Evolutionary conservation across 2,329 filamentous ascomycete genomes (phyloP), one percentile per base, ranked within the genome.

Genomic region (Remersonia thermophila): DNA sequence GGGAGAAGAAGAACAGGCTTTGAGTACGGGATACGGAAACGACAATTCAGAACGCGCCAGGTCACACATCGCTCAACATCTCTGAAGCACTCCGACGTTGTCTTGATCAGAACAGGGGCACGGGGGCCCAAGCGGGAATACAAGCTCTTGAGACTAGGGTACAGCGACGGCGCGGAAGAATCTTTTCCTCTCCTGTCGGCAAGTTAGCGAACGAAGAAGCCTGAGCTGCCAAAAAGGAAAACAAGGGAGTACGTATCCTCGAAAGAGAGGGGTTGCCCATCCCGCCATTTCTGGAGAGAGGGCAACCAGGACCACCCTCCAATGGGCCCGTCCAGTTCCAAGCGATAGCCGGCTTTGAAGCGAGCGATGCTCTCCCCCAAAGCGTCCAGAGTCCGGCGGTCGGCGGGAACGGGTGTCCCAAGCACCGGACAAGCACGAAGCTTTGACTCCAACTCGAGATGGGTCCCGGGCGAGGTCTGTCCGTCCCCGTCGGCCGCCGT

Each of bases 371-470:
- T 40, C 44, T 39, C 42, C 33, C 32, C 41, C 30, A 39, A 41
- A 37, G 8, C 27, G 7, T 13, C 27, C 27, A 14, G 39, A 35
- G 27, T 30, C 35, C 27, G 9, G 9, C 20, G 9, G 20, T 23
- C 17, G 28, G 37, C 38, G 42, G 32, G 10, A 35, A 30, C 26
- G 33, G 11, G 11, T n/a, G 13, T 10, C 51, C 39, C 46, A 46
- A 55, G 54, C 52, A 48, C 65, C 71, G 65, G 83, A 89, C 83
- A 87, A 89, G 84, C 72, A 69, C 83, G 66, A 85, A 77, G 67
- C 84, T 86, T 85, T 93, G 84, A 93, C 79, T 66, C 82, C 82
- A 85, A 86, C 82, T 73, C 79, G 57, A 75, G 82, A 85, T 84
- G 85, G 82, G 83, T 85, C 83, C 84, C 69, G 61, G 60, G 49